Conservation (phyloP, 2,329 filamentous ascomycete genomes). For the Rhexocercosporidium sp. region DNA sequence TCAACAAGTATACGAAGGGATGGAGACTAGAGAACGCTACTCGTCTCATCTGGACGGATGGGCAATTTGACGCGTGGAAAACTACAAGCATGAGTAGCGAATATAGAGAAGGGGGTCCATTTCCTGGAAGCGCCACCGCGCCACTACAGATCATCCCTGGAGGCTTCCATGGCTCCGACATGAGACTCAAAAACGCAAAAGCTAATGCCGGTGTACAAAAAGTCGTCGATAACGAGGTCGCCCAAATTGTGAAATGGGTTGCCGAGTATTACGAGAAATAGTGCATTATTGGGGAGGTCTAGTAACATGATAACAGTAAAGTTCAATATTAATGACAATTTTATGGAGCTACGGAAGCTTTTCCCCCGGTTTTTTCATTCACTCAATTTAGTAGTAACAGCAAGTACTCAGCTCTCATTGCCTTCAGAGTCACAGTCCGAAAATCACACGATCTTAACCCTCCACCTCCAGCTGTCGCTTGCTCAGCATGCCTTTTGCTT, state of each 20-base stretch:
- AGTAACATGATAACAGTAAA: background rate
- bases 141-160: constrained; percentile 60
- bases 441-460: background rate
- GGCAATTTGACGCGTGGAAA: constrained; percentile 64
- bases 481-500: background rate
- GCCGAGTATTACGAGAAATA: constrained; percentile 46
- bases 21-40: constrained; percentile 58
- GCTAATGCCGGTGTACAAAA: constrained; percentile 53
- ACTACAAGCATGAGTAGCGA: constrained; percentile 58
- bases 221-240: constrained; percentile 55
- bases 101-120: constrained; percentile 59
- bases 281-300: background rate
- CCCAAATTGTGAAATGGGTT: constrained; percentile 58
- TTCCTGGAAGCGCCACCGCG: constrained; percentile 50
- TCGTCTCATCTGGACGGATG: constrained; percentile 63
- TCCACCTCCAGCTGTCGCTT: background rate
- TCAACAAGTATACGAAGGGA: constrained; percentile 61
- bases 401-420: background rate
- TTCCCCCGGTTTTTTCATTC: too few relatives aligned
- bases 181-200: constrained; percentile 51
- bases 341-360: too few relatives aligned
- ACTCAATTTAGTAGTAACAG: background rate
- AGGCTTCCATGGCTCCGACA: constrained; percentile 61
- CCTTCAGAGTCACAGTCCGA: too few relatives aligned
- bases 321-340: background rate